These are phyloP conservation scores for Boletus coccyginus DNA, from an alignment of 768 basidiomycete genomes.

Conservation along the genomic window DNA sequence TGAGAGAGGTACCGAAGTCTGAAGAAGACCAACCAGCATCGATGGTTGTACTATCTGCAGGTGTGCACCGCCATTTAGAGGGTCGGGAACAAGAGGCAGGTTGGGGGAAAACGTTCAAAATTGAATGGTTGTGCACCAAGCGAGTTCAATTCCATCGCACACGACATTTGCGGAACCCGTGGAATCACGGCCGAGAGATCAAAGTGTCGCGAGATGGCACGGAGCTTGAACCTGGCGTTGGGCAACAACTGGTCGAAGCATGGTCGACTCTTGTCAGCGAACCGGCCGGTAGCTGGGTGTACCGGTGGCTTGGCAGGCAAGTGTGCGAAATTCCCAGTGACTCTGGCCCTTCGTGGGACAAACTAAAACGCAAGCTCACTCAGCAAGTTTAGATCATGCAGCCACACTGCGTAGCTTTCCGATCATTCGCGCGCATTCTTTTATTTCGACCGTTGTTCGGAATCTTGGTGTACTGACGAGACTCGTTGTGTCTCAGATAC, in stretches of 20 bases:
- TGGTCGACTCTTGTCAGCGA: conserved; percentile 48
- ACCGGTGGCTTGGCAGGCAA: neutral
- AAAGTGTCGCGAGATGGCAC: conserved; percentile 90
- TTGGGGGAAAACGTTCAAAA: conserved; percentile 79
- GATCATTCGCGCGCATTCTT: neutral
- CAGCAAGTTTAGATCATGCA: neutral
- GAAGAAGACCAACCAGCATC: conserved; percentile 12
- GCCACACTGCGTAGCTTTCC: neutral
- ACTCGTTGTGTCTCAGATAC: neutral
- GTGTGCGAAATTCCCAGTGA: conserved; percentile 2
- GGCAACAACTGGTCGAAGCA: conserved; percentile 63
- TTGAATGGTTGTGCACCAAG: conserved; percentile 78
- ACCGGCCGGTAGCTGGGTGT: neutral
- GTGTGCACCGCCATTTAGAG: neutral
- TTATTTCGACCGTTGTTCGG: neutral
- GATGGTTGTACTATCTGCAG: no score
- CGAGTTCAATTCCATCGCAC: conserved; percentile 74
- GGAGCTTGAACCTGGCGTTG: conserved; percentile 81
- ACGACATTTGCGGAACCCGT: conserved; percentile 82
- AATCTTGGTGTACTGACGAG: neutral
- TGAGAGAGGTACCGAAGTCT: conserved; percentile 5
- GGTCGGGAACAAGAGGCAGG: conserved; percentile 25
- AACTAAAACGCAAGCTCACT: neutral
- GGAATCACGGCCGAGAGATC: conserved; percentile 84
- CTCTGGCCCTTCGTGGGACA: neutral